Evolutionary conservation across 371 early-diverging fungal genomes (phyloP).

Genomic region (Mortierella sp.): DNA sequence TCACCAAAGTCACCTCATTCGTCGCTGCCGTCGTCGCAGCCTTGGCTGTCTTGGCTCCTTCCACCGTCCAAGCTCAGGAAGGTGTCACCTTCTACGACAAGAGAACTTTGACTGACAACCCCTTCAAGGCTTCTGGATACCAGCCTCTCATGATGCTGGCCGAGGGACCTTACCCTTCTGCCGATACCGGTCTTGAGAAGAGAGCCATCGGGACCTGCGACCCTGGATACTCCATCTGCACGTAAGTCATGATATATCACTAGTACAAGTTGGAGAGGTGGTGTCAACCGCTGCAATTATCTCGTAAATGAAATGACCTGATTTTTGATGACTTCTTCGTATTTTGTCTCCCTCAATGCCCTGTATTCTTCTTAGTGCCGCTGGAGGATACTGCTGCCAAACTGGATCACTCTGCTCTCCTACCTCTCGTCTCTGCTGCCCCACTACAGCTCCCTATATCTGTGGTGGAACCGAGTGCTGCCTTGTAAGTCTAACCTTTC

Average conservation of each 20-base stretch:
- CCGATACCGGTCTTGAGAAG: background rate
- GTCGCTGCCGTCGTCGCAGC: slow-evolving; percentile 18
- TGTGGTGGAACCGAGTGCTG: slow-evolving; percentile 31
- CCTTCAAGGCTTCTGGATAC: background rate
- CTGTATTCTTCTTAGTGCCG: background rate
- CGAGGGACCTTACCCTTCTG: slow-evolving; percentile 27
- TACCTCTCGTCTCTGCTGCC: slow-evolving; percentile 8
- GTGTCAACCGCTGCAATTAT: too few relatives aligned
- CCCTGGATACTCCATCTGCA: slow-evolving; percentile 14
- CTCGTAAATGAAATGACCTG: too few relatives aligned
- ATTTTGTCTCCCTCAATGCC: background rate
- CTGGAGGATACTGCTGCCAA: background rate
- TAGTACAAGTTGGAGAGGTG: too few relatives aligned
- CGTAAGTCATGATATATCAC: slow-evolving; percentile 9
- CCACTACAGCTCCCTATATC: background rate
- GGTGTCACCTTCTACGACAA: background rate
- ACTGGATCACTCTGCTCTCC: background rate
- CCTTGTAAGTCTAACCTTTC: slow-evolving; percentile 17
- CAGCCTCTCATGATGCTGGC: slow-evolving; percentile 15
- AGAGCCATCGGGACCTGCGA: slow-evolving; percentile 11
- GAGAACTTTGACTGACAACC: background rate
- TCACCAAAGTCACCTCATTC: slow-evolving; percentile 17
- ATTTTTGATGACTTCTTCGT: background rate
- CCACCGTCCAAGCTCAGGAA: slow-evolving; percentile 15
- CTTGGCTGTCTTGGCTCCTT: slow-evolving; percentile 17